Evolutionary conservation across 148 eudicot genomes (phyloP).

Genomic region (Chenopodium album): DNA sequence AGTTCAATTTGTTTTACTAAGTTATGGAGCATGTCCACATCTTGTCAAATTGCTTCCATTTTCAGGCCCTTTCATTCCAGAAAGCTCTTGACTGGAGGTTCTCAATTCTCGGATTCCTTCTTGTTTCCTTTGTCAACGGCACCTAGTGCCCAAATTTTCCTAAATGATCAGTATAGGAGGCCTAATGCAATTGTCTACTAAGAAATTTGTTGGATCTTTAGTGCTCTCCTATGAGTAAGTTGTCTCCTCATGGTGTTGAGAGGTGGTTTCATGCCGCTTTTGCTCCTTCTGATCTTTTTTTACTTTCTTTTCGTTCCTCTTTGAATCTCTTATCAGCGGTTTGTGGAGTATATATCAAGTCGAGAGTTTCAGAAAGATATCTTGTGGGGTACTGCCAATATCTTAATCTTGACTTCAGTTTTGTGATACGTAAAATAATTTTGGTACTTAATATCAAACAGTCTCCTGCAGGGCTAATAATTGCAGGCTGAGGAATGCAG

Average conservation of each 20-base stretch:
- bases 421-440: background rate
- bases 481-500: constrained; percentile 36
- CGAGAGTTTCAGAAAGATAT: constrained; percentile 38
- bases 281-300: constrained; percentile 6
- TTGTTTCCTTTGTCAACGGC: constrained; percentile 84
- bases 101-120: constrained; percentile 66
- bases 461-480: constrained; percentile 49
- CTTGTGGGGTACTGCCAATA: constrained; percentile 38
- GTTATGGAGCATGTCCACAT: constrained; percentile 76
- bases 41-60: constrained; percentile 58
- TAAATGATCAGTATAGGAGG: constrained; percentile 57
- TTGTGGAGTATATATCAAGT: constrained; percentile 44
- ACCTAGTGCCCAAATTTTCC: constrained; percentile 58
- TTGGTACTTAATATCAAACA: constrained; percentile 6
- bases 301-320: background rate
- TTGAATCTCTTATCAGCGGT: constrained; percentile 30
- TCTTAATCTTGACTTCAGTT: constrained; percentile 9
- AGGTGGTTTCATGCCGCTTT: background rate
- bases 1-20: constrained; percentile 36
- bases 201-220: constrained; percentile 54
- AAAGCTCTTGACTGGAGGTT: constrained; percentile 90
- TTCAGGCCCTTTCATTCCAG: constrained; percentile 49
- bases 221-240: constrained; percentile 69
- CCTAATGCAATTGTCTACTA: constrained; percentile 56
- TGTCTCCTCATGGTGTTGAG: background rate